These are phyloP conservation scores for Citrus australasica DNA, from an alignment of 345 rosid genomes.

Conservation along the genomic window DNA sequence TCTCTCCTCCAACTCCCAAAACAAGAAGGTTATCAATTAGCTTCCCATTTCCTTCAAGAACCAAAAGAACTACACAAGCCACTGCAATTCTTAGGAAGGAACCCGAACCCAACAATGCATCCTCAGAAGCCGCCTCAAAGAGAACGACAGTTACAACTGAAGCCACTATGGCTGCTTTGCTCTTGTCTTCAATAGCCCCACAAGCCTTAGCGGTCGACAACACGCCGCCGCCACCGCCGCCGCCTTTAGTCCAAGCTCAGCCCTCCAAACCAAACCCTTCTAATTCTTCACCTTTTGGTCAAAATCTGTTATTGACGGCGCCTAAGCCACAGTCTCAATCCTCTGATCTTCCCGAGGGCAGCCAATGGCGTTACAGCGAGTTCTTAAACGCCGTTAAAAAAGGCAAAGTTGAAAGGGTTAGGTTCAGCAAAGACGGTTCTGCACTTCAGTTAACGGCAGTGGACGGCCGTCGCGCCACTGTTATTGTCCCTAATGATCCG, in stretches of 20 bases:
- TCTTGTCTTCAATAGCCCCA: constrained; percentile 44
- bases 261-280: constrained; percentile 38
- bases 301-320: constrained; percentile 49
- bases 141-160: constrained; percentile 24
- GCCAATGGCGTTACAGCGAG: constrained; percentile 82
- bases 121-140: neutral
- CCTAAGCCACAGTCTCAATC: constrained; percentile 56
- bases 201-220: constrained; percentile 55
- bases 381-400: constrained; percentile 70
- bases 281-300: constrained; percentile 41
- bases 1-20: constrained; percentile 61
- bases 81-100: constrained; percentile 18
- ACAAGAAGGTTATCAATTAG: constrained; percentile 22
- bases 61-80: constrained; percentile 17
- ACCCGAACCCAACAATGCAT: constrained; percentile 19
- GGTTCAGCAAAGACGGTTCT: constrained; percentile 72
- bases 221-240: constrained; percentile 27
- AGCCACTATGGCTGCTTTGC: constrained; percentile 46
- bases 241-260: constrained; percentile 42
- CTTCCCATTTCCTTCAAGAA: constrained; percentile 18
- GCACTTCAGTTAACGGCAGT: constrained; percentile 59
- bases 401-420: constrained; percentile 73
- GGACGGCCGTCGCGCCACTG: constrained; percentile 67
- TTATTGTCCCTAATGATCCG: constrained; percentile 65
- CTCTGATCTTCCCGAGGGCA: constrained; percentile 67